Conservation (phyloP, 768 basidiomycete genomes). For the Calocera cornea region DNA sequence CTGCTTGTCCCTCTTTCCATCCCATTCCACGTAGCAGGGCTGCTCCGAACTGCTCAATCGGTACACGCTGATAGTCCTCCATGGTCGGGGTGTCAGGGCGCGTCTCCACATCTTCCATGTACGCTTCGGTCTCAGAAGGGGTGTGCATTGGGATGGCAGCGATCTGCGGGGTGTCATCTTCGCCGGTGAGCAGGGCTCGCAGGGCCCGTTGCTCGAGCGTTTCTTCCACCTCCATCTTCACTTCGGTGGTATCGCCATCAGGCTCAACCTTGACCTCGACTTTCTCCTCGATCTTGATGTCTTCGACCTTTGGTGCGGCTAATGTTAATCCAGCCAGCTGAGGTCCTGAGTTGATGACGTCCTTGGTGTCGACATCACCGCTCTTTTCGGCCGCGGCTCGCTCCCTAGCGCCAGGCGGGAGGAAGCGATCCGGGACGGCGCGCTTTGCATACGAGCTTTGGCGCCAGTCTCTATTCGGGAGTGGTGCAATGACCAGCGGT, state of each 20-base stretch:
- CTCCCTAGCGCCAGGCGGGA: constrained; percentile 47
- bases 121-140: constrained; percentile 60
- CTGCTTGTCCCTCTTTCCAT: constrained; percentile 73
- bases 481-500: constrained; percentile 73
- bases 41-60: constrained; percentile 83
- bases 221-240: constrained; percentile 37
- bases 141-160: constrained; percentile 44
- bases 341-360: constrained; percentile 65
- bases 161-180: constrained; percentile 28
- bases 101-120: constrained; percentile 66
- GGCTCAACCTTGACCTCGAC: constrained; percentile 17
- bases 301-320: constrained; percentile 34
- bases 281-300: constrained; percentile 22
- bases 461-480: constrained; percentile 85
- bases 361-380: constrained; percentile 65
- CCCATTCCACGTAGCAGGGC: constrained; percentile 95
- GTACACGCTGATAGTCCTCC: constrained; percentile 80
- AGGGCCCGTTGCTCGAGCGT: constrained; percentile 58
- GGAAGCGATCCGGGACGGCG: constrained; percentile 39
- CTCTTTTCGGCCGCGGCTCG: constrained; percentile 48
- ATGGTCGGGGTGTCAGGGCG: constrained; percentile 64
- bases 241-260: constrained; percentile 20
- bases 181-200: constrained; percentile 55
- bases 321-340: constrained; percentile 58
- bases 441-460: constrained; percentile 49